phyloP scores from a whole-genome alignment of 169 alveolate species.

The Besnoitia besnoiti region DNA sequence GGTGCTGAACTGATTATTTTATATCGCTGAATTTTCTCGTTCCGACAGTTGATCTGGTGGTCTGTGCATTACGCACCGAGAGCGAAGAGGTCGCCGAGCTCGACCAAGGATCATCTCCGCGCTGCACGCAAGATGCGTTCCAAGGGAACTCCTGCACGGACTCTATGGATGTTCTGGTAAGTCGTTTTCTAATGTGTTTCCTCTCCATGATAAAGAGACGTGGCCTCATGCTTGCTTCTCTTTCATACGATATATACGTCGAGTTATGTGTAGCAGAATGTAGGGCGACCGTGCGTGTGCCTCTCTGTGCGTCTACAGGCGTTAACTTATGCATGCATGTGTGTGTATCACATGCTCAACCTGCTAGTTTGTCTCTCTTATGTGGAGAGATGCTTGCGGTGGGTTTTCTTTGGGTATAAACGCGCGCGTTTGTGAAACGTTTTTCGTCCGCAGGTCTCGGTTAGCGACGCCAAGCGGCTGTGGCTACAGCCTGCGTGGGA shows the following conservation, averaged over 20 bases:
- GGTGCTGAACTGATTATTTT: background rate
- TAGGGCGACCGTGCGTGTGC: too few species aligned
- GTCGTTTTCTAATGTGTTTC: background rate
- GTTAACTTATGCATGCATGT: too few species aligned
- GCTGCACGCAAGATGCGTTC: background rate
- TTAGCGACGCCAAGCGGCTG: background rate
- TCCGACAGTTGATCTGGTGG: background rate
- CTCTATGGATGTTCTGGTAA: background rate
- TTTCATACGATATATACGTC: background rate
- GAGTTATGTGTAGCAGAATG: too few species aligned
- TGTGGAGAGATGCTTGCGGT: too few species aligned
- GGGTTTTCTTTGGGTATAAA: background rate
- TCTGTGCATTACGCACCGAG: background rate
- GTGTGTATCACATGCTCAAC: too few species aligned
- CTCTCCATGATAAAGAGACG: background rate
- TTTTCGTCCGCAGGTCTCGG: background rate
- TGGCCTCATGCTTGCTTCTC: background rate
- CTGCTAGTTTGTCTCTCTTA: too few species aligned
- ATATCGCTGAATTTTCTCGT: background rate
- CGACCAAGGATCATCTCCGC: background rate
- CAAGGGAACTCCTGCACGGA: background rate
- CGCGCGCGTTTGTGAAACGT: too few species aligned
- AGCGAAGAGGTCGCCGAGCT: background rate
- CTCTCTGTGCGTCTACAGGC: too few species aligned
- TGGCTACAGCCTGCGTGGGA: slow-evolving; percentile 20